A percentile compares a stretch with the other conserved stretches of the same genome.
Conservation (phyloP, 441 rosid genomes). For the Gossypium davidsonii region DNA sequence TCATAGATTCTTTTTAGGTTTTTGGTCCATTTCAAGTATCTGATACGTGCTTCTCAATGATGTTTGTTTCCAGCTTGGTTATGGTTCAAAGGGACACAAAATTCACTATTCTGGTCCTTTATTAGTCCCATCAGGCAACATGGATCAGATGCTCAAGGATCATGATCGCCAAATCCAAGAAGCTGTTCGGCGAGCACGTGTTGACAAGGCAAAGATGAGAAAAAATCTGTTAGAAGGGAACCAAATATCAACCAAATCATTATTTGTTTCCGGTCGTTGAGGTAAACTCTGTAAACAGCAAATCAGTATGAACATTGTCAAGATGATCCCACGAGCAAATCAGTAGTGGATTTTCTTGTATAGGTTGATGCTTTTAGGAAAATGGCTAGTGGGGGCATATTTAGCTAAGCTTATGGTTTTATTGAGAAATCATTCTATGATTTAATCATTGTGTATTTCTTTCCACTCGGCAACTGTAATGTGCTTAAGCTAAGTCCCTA, state of each 20-base stretch:
- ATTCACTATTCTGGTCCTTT: conserved; percentile 90
- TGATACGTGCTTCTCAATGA: conserved; percentile 4
- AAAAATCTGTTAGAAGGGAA: conserved; percentile 55
- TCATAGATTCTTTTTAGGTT: not conserved
- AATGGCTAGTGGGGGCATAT: conserved; percentile 20
- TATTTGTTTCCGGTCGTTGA: conserved; percentile 68
- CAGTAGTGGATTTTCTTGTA: conserved; percentile 31
- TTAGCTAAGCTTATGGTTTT: conserved; percentile 23
- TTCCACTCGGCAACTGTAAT: conserved; percentile 22
- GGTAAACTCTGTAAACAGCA: conserved; percentile 7
- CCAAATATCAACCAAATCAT: conserved; percentile 52
- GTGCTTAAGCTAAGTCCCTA: conserved; percentile 16
- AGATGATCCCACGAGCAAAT: conserved; percentile 15
- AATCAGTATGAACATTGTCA: not conserved
- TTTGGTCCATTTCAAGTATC: not conserved
- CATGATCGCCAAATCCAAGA: conserved; percentile 96
- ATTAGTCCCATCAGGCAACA: conserved; percentile 71
- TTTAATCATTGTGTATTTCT: conserved; percentile 19
- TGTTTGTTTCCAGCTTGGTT: conserved; percentile 48
- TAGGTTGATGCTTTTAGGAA: conserved; percentile 27
- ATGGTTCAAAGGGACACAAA: conserved; percentile 83
- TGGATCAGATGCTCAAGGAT: conserved; percentile 89
- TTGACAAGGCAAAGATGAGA: conserved; percentile 75
- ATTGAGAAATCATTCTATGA: conserved; percentile 15
- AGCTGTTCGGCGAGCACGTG: conserved; percentile 79